phyloP scores from a whole-genome alignment of 179 eudicot genomes.

The Vitellaria paradoxa region DNA sequence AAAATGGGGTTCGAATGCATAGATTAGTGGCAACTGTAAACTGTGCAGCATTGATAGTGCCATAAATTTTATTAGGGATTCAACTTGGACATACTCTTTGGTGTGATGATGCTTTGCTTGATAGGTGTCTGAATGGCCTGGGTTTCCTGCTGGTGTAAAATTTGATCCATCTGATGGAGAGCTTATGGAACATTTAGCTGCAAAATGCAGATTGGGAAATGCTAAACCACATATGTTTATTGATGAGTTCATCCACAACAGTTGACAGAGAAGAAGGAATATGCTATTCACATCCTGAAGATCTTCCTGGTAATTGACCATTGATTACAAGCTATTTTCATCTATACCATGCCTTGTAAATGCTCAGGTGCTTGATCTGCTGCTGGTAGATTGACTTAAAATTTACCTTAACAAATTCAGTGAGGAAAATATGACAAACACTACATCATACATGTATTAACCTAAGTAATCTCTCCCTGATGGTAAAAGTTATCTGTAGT shows the following conservation, averaged over 20 bases:
- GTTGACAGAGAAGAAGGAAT: slow-evolving; percentile 72
- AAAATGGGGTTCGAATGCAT: neutral
- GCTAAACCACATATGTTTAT: slow-evolving; percentile 53
- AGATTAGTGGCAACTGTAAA: too few species aligned
- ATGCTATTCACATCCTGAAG: slow-evolving; percentile 81
- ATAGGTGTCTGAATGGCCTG: slow-evolving; percentile 92
- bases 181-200: slow-evolving; percentile 76
- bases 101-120: slow-evolving; percentile 1
- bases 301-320: slow-evolving; percentile 73
- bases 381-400: neutral
- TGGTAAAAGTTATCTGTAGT: neutral
- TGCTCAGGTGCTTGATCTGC: neutral
- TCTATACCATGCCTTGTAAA: neutral
- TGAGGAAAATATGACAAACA: neutral
- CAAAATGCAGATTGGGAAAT: slow-evolving; percentile 57
- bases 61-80: neutral
- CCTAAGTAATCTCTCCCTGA: neutral
- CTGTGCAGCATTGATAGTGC: too few species aligned
- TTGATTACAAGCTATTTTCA: neutral
- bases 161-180: slow-evolving; percentile 87
- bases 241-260: slow-evolving; percentile 85
- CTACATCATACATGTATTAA: neutral
- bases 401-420: neutral
- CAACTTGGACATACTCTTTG: neutral
- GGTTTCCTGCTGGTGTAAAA: slow-evolving; percentile 85